phyloP scores from a whole-genome alignment of 2,329 filamentous ascomycete genomes.

The Aspergillus sp. region DNA sequence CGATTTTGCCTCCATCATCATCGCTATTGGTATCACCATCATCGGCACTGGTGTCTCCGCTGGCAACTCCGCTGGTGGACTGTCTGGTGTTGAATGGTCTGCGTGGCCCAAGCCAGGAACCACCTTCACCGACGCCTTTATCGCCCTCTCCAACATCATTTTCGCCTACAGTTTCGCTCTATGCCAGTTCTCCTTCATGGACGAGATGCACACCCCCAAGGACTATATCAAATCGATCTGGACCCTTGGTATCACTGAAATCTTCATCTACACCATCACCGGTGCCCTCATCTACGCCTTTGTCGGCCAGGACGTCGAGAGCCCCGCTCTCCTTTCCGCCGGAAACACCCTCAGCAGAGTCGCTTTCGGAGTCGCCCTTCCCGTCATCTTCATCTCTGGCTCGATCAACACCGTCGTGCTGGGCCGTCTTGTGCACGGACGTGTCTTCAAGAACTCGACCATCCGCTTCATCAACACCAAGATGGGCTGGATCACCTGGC shows the following conservation, averaged over 20 bases:
- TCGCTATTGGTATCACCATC: slow-evolving; percentile 31
- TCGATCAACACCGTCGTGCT: slow-evolving; percentile 32
- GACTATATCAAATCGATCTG: slow-evolving; percentile 22
- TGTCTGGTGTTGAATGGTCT: slow-evolving; percentile 23
- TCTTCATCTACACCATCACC: slow-evolving; percentile 19
- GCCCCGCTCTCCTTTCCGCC: slow-evolving; percentile 28
- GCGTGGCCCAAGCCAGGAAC: slow-evolving; percentile 24
- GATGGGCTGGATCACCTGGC: slow-evolving; percentile 31
- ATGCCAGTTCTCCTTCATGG: slow-evolving; percentile 23
- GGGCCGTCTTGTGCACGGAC: slow-evolving; percentile 29
- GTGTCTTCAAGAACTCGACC: slow-evolving; percentile 27
- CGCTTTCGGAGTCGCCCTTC: slow-evolving; percentile 29
- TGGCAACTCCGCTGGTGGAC: slow-evolving; percentile 12
- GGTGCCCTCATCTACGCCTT: slow-evolving; percentile 27
- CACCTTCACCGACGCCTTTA: slow-evolving; percentile 30
- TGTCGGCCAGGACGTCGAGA: slow-evolving; percentile 26
- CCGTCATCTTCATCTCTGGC: slow-evolving; percentile 34
- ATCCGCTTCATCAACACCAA: slow-evolving; percentile 33
- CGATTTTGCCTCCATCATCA: slow-evolving; percentile 32
- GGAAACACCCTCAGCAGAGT: slow-evolving; percentile 21
- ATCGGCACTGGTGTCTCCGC: slow-evolving; percentile 28
- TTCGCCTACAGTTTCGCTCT: slow-evolving; percentile 42
- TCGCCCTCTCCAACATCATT: slow-evolving; percentile 31
- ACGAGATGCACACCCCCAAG: slow-evolving; percentile 20
- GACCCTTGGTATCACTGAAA: slow-evolving; percentile 15